Evolutionary conservation across 768 basidiomycete genomes (phyloP), one percentile per base, ranked within the genome.

Genomic region (Mycena galopus): DNA sequence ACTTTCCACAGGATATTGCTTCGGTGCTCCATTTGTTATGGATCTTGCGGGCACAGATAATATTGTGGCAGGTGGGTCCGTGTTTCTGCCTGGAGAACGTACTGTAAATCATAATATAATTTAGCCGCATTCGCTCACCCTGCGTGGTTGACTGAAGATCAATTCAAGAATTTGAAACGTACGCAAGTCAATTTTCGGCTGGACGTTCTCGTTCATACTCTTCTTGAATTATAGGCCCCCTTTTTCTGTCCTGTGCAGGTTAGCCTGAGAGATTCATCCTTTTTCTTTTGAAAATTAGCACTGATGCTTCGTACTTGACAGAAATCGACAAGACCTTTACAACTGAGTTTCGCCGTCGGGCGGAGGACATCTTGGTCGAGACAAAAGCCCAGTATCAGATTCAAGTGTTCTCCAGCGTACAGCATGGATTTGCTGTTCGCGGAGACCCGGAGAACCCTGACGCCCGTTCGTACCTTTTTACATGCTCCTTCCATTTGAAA

Each of bases 101-200:
- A 10, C 14, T 7, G 16, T 16, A 32, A 23, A n/a, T 19, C 7
- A 37, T 37, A 14, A 6, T 7, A 37, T 7, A 37, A 37, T 47
- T n/a, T 60, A 90, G 89, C 82, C 27, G 89, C 90, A 2, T 86
- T 91, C 55, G 89, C 86, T 4, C 90, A 91, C 76, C 91, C 91
- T 0, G 84, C 87, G 0, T 79, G 80, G 67, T 73, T 91, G 44
- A 86, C 83, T 32, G 85, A 86, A 69, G 84, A 85, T 6, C 82
- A 89, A 32, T 86, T 92, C 77, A 77, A 77, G 59, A 85, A 86
- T 2, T 71, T 88, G 19, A 87, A 84, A 17, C 84, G 91, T 89
- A 67, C 60, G 87, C 68, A 16, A 4, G 35, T 37, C 27, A 1
- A 9, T 29, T 4, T 9, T 76, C 8, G 4, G 0, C 11, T 39